These are phyloP conservation scores for Tieghemiomyces parasiticus DNA, from an alignment of 192 early-diverging fungal genomes.

Conservation along the genomic window DNA sequence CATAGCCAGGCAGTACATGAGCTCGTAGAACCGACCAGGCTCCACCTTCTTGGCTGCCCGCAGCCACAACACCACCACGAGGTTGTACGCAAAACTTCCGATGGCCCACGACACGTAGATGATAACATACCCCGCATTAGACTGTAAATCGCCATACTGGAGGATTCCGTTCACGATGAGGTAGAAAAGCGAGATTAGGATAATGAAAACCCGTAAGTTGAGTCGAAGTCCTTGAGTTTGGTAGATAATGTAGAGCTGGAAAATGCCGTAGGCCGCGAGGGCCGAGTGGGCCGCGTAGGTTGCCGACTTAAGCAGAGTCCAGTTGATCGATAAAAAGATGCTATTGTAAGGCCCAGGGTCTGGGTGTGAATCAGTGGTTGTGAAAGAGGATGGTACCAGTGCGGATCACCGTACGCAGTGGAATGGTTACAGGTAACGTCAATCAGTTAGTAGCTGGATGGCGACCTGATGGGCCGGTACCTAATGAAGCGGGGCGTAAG, in stretches of 20 bases:
- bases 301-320: neutral
- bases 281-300: conserved; percentile 3
- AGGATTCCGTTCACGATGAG: conserved; percentile 2
- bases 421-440: neutral
- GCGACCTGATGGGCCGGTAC: neutral
- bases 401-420: neutral
- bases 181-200: neutral
- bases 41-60: conserved; percentile 1
- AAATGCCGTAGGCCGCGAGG: neutral
- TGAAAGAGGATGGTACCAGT: neutral
- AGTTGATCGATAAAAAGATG: neutral
- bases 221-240: conserved; percentile 1
- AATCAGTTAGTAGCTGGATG: neutral
- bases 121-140: neutral
- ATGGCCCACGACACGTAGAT: conserved; percentile 7
- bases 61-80: neutral
- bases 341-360: conserved; percentile 1
- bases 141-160: conserved; percentile 7
- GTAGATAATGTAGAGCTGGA: neutral
- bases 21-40: neutral
- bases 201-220: neutral
- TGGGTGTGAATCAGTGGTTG: neutral
- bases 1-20: neutral
- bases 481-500: neutral
- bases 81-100: conserved; percentile 4